Conservation (phyloP, 2,329 filamentous ascomycete genomes). For the Calonectria fujianensis region DNA sequence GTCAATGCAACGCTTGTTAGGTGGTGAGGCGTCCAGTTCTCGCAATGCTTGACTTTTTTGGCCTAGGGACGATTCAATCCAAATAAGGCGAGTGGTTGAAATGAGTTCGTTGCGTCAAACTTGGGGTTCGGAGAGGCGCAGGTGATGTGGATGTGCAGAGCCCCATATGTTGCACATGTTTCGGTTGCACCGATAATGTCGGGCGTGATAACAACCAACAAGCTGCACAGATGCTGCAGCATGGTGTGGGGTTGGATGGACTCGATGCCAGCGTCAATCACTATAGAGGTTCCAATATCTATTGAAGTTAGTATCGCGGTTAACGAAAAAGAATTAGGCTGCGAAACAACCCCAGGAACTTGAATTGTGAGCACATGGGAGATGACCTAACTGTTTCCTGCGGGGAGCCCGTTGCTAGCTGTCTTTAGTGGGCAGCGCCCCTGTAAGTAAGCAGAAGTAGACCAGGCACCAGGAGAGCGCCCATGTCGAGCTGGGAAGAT, state of each 20-base stretch:
- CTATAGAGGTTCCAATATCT: not conserved
- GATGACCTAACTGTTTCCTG: not conserved
- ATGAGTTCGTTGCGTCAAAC: not conserved
- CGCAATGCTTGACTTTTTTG: constrained; percentile 4
- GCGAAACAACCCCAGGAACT: not conserved
- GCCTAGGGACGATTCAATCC: not conserved
- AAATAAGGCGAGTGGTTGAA: not conserved
- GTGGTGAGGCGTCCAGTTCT: not conserved
- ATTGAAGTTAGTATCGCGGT: not conserved
- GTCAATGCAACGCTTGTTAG: not conserved
- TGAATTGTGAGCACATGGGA: not conserved
- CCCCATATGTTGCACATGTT: not conserved
- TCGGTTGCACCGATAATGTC: not conserved
- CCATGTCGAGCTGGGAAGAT: not conserved
- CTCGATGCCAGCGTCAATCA: not conserved
- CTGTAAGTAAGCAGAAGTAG: not conserved
- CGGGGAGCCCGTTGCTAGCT: not conserved
- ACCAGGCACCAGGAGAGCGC: not conserved
- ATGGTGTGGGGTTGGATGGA: not conserved
- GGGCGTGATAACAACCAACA: not conserved
- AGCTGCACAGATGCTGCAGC: not conserved
- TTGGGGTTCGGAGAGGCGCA: not conserved
- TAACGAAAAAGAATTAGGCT: too few species aligned
- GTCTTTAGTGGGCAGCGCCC: not conserved
- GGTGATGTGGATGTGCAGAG: not conserved